A percentile compares a stretch with the other conserved stretches of the same genome.
Conservation (phyloP, 2,329 filamentous ascomycete species). For the Verticillium nonalfalfae region DNA sequence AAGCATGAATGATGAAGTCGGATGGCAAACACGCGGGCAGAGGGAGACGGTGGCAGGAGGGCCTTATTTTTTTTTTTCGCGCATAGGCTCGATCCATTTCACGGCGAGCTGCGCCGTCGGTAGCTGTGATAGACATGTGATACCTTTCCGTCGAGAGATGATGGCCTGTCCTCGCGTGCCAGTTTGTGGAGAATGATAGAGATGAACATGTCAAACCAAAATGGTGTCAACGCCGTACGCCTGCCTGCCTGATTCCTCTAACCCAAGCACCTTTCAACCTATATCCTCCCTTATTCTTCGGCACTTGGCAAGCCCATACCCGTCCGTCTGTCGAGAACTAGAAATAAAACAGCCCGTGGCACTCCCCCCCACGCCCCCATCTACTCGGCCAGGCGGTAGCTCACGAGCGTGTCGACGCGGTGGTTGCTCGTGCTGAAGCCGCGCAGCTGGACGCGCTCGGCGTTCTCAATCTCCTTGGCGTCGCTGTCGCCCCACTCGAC, state of each 20-base stretch:
- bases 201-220: not conserved
- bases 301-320: not conserved
- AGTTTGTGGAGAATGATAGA: not conserved
- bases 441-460: conserved; percentile 89
- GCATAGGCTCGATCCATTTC: not conserved
- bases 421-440: conserved; percentile 96
- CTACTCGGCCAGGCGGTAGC: conserved; percentile 59
- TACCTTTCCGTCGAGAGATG: not conserved
- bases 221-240: not conserved
- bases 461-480: conserved; percentile 91
- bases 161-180: not conserved
- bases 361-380: not conserved
- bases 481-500: conserved; percentile 99
- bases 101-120: not conserved
- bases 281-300: not conserved
- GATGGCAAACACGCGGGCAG: not conserved
- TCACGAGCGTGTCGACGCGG: conserved; percentile 89
- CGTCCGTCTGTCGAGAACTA: too few species aligned
- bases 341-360: not conserved
- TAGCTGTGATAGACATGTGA: not conserved
- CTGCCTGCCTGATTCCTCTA: not conserved
- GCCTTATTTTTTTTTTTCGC: not conserved
- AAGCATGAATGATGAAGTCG: not conserved
- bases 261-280: not conserved
- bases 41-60: not conserved